phyloP scores from a whole-genome alignment of 805 yeast genomes.

The Candida sonorensis region DNA sequence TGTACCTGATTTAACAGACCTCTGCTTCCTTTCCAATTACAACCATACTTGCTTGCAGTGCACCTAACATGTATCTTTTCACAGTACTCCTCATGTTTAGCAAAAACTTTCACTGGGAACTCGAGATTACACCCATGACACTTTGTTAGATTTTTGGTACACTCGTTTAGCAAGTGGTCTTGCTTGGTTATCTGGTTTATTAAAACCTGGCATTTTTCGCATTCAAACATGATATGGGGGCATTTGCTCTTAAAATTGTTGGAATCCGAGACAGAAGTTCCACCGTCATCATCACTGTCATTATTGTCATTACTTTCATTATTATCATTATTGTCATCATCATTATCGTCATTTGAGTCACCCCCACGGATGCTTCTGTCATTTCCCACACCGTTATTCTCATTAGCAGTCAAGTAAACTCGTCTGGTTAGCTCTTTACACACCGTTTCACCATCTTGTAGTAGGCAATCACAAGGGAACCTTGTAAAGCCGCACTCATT shows the following conservation, averaged over 20 bases:
- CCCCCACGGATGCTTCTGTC: conserved; percentile 1
- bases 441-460: conserved; percentile 6
- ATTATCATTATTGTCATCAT: conserved; percentile 3
- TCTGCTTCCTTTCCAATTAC: conserved; percentile 37
- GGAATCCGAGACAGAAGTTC: too few relatives aligned
- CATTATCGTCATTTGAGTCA: too few relatives aligned
- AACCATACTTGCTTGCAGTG: conserved; percentile 42
- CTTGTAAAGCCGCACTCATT: conserved; percentile 32
- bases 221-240: conserved; percentile 31
- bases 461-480: conserved; percentile 28
- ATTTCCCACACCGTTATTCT: conserved; percentile 1
- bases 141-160: conserved; percentile 32
- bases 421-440: conserved; percentile 18
- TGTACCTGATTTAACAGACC: conserved; percentile 25
- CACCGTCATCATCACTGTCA: background rate
- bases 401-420: conserved; percentile 6
- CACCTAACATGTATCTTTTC: conserved; percentile 34
- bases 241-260: conserved; percentile 27
- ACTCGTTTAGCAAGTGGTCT: conserved; percentile 32
- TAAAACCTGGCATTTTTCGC: conserved; percentile 30
- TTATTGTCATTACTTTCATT: conserved; percentile 4
- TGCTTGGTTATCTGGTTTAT: conserved; percentile 26
- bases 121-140: conserved; percentile 37
- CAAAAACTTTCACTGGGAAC: conserved; percentile 31
- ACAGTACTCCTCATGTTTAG: conserved; percentile 37